phyloP scores from a whole-genome alignment of 257 asterid genomes.

The Cruciata laevipes region DNA sequence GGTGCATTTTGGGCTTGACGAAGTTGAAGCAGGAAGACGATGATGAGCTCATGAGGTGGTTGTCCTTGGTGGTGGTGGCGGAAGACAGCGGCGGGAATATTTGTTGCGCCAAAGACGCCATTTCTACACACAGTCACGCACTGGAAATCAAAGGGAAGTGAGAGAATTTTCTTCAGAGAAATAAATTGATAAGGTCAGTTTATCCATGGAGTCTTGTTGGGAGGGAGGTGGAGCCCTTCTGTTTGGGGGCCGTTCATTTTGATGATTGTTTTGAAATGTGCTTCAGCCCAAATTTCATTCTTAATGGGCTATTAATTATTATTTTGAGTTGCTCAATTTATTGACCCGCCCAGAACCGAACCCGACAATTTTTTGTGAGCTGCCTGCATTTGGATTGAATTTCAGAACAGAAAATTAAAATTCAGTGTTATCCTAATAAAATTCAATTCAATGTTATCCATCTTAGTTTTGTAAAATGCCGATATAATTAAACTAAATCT shows the following conservation, averaged over 20 bases:
- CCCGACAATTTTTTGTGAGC: too few species aligned
- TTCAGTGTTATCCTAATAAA: too few species aligned
- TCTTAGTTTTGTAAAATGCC: too few species aligned
- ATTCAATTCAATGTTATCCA: too few species aligned
- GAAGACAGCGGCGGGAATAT: conserved; percentile 49
- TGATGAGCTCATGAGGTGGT: neutral
- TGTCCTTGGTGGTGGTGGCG: conserved; percentile 23
- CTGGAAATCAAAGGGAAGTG: neutral
- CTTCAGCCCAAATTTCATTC: neutral
- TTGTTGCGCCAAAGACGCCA: conserved; percentile 74
- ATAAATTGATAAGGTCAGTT: conserved; percentile 4
- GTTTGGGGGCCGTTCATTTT: conserved; percentile 2
- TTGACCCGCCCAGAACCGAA: too few species aligned
- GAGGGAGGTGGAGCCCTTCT: neutral
- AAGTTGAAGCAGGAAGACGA: conserved; percentile 10
- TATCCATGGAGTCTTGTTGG: neutral
- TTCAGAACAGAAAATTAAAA: too few species aligned
- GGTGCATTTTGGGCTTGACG: conserved; percentile 14
- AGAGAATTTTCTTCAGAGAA: neutral
- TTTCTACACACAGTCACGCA: conserved; percentile 14
- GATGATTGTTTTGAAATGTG: neutral
- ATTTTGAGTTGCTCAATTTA: too few species aligned
- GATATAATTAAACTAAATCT: too few species aligned
- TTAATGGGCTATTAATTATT: too few species aligned
- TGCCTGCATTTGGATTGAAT: too few species aligned